Evolutionary conservation across 2,329 filamentous ascomycete genomes (phyloP).

Genomic region (Apiospora kogelbergensis): DNA sequence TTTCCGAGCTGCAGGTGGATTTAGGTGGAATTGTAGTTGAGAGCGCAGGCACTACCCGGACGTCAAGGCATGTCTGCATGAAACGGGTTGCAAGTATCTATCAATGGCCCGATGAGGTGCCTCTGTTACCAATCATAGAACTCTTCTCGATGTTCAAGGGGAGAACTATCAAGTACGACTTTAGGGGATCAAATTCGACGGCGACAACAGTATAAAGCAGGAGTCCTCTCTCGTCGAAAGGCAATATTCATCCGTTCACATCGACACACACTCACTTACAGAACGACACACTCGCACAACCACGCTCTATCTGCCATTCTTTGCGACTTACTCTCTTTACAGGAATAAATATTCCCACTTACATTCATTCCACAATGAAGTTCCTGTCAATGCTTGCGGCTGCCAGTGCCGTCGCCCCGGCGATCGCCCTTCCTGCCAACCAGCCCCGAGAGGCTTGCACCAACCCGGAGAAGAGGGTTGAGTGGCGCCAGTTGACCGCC

Average conservation of each 20-base stretch:
- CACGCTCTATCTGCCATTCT: not conserved
- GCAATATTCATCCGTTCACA: not conserved
- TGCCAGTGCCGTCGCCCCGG: not conserved
- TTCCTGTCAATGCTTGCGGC: not conserved
- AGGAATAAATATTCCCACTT: not conserved
- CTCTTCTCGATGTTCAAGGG: not conserved
- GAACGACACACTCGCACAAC: not conserved
- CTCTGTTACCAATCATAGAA: no score
- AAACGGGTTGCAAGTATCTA: no score
- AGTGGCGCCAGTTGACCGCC: slow-evolving; percentile 18
- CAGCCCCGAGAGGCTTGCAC: slow-evolving; percentile 5
- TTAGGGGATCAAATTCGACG: no score
- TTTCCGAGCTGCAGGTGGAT: not conserved
- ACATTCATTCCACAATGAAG: not conserved
- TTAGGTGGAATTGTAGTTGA: not conserved
- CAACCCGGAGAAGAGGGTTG: slow-evolving; percentile 7
- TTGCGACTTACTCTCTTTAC: not conserved
- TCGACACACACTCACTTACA: not conserved
- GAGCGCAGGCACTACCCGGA: no score
- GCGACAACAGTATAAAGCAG: not conserved
- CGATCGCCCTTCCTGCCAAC: not conserved
- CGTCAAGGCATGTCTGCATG: no score
- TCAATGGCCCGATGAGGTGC: no score
- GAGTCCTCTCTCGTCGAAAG: not conserved
- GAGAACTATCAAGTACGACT: no score